These are phyloP conservation scores for Arthroderma sp. DNA, from an alignment of 2,329 filamentous ascomycete genomes.

Conservation along the genomic window DNA sequence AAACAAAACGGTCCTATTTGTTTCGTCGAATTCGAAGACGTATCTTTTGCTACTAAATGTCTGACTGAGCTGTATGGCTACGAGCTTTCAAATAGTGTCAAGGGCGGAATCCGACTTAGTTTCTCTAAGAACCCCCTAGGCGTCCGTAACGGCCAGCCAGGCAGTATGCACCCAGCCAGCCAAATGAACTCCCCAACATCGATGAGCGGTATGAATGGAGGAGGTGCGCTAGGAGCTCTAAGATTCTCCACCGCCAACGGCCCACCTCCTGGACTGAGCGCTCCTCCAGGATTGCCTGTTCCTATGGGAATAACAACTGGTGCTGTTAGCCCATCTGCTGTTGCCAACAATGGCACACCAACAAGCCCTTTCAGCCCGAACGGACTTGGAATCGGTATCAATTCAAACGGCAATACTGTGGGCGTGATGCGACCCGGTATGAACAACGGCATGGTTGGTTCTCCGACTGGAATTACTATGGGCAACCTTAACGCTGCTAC, in stretches of 20 bases:
- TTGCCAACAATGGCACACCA: constrained; percentile 17
- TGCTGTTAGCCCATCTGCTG: constrained; percentile 15
- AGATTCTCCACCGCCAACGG: constrained; percentile 57
- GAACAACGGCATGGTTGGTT: constrained; percentile 1
- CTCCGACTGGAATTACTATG: constrained; percentile 6
- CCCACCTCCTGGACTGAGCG: constrained; percentile 68
- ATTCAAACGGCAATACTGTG: constrained; percentile 6
- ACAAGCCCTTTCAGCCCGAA: constrained; percentile 24
- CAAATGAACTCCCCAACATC: constrained; percentile 27
- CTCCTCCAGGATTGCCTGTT: constrained; percentile 56
- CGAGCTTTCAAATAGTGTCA: constrained; percentile 77
- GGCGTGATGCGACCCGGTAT: constrained; percentile 9
- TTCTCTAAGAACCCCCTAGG: constrained; percentile 97
- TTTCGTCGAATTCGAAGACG: constrained; percentile 94
- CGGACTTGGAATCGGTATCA: constrained; percentile 26
- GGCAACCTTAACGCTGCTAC: constrained; percentile 9
- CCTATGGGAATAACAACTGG: constrained; percentile 22
- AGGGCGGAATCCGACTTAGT: constrained; percentile 86
- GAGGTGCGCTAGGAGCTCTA: constrained; percentile 42
- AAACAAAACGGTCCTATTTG: constrained; percentile 97
- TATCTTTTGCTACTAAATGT: constrained; percentile 81
- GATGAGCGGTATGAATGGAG: constrained; percentile 24
- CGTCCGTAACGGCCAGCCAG: constrained; percentile 63
- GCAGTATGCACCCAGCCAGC: constrained; percentile 38
- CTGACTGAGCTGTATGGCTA: constrained; percentile 81